These are phyloP conservation scores for Daldinia sp. DNA, from an alignment of 2,329 filamentous ascomycete genomes.

Conservation along the genomic window DNA sequence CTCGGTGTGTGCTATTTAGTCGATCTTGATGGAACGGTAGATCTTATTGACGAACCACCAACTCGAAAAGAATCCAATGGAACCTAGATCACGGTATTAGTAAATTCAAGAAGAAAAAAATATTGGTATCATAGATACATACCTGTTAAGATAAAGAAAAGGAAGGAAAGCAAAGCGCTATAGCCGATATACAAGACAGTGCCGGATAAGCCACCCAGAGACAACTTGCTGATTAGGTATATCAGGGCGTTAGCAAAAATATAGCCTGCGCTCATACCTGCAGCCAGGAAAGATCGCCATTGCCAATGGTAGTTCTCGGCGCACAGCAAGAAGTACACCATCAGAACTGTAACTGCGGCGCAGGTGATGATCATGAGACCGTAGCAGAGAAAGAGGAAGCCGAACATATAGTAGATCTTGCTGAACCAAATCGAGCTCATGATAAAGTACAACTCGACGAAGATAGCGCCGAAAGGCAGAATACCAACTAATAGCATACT, in stretches of 20 bases:
- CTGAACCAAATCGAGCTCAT: slow-evolving; percentile 99
- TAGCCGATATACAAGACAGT: slow-evolving; percentile 95
- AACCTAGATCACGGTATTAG: slow-evolving; percentile 67
- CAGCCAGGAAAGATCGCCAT: slow-evolving; percentile 93
- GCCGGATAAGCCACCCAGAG: slow-evolving; percentile 84
- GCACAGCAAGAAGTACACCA: slow-evolving; percentile 97
- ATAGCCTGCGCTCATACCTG: slow-evolving; percentile 89
- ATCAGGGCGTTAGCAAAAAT: slow-evolving; percentile 92
- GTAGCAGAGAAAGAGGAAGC: slow-evolving; percentile 97
- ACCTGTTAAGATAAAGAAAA: slow-evolving; percentile 97
- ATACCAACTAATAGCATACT: slow-evolving; percentile 94
- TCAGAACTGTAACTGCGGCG: slow-evolving; percentile 89
- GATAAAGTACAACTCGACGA: slow-evolving; percentile 98
- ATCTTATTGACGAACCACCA: slow-evolving; percentile 96
- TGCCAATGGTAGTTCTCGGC: slow-evolving; percentile 99
- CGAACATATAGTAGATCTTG: slow-evolving; percentile 99
- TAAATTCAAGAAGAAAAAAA: neutral
- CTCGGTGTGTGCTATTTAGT: slow-evolving; percentile 63
- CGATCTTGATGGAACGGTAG: slow-evolving; percentile 98
- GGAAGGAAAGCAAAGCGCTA: slow-evolving; percentile 85
- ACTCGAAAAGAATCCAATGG: slow-evolving; percentile 94
- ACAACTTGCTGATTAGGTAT: slow-evolving; percentile 90
- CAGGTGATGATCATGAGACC: slow-evolving; percentile 97
- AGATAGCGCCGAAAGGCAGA: slow-evolving; percentile 94
- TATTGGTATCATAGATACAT: slow-evolving; percentile 57